A percentile compares a stretch with the other conserved stretches of the same genome.
Evolutionary conservation across 768 basidiomycete species (phyloP).

Genomic region (Lactarius sp.): DNA sequence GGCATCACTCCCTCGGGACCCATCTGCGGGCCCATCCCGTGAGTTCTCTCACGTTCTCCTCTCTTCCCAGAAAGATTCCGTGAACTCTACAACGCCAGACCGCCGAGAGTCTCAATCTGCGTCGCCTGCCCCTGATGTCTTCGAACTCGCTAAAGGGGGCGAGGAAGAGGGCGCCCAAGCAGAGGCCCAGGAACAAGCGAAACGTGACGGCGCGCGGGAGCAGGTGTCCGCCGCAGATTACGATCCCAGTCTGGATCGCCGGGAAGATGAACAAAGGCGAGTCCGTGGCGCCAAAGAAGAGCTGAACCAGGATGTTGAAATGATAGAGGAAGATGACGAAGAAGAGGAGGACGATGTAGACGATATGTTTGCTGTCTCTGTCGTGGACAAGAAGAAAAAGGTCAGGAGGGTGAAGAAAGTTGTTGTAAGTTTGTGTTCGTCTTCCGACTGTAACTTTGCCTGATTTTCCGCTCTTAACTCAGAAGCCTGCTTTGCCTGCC

Average conservation of each 20-base stretch:
- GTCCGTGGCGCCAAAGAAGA: slow-evolving; percentile 43
- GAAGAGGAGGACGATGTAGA: slow-evolving; percentile 80
- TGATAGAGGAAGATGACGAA: slow-evolving; percentile 53
- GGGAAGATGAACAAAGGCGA: slow-evolving; percentile 77
- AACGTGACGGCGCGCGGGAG: slow-evolving; percentile 44
- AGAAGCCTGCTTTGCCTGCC: slow-evolving; percentile 53
- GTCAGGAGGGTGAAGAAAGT: slow-evolving; percentile 54
- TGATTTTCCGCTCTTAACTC: slow-evolving; percentile 1
- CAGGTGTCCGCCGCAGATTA: slow-evolving; percentile 93
- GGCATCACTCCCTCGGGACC: slow-evolving; percentile 1
- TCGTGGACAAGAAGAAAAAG: slow-evolving; percentile 48
- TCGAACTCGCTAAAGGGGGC: slow-evolving; percentile 64
- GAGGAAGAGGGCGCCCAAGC: slow-evolving; percentile 46
- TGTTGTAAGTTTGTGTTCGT: slow-evolving; percentile 37
- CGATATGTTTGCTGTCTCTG: slow-evolving; percentile 86
- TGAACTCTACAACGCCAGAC: background rate
- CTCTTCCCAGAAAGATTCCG: background rate
- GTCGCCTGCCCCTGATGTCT: slow-evolving; percentile 53
- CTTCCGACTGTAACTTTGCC: background rate
- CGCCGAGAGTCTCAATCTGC: slow-evolving; percentile 48
- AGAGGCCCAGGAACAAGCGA: slow-evolving; percentile 42
- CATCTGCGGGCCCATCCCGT: slow-evolving; percentile 6
- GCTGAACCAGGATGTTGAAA: slow-evolving; percentile 41
- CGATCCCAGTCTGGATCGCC: slow-evolving; percentile 76
- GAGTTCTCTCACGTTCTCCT: background rate